Conservation (phyloP, 495 filamentous ascomycete genomes). For the Aspergillus diversus region DNA sequence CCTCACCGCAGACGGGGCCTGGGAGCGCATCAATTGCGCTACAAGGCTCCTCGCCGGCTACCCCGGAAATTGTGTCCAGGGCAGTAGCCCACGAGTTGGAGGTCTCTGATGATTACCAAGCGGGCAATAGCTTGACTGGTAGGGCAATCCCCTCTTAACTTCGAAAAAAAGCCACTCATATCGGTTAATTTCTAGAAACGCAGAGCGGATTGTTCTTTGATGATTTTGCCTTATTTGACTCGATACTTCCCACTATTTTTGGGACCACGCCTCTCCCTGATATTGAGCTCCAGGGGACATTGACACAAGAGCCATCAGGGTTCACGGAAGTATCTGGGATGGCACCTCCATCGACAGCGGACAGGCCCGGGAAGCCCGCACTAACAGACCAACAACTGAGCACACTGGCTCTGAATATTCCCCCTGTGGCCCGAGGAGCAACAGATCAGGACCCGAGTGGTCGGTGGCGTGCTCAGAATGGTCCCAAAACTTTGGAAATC, state of each 20-base stretch:
- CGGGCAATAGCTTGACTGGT: background rate
- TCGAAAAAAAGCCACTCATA: background rate
- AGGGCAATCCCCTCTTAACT: background rate
- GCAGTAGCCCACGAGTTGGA: background rate
- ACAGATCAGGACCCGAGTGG: background rate
- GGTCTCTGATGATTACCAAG: background rate
- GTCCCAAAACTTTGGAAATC: background rate
- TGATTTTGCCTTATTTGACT: background rate
- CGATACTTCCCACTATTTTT: background rate
- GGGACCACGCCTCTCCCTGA: background rate
- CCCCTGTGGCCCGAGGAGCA: background rate
- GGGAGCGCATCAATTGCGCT: background rate
- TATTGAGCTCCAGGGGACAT: background rate
- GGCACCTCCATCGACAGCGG: background rate
- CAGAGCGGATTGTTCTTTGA: background rate
- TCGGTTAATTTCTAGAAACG: background rate
- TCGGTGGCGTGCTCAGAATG: background rate
- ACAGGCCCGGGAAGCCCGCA: background rate
- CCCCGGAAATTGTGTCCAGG: background rate
- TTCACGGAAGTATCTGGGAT: background rate
- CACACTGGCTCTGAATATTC: background rate
- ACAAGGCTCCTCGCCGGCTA: background rate
- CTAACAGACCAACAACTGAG: background rate
- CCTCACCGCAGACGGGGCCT: background rate
- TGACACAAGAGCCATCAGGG: background rate